A percentile compares a stretch with the other conserved stretches of the same genome.
phyloP scores from a whole-genome alignment of 2,329 filamentous ascomycete species.

The Fusarium brevicatenulatum region DNA sequence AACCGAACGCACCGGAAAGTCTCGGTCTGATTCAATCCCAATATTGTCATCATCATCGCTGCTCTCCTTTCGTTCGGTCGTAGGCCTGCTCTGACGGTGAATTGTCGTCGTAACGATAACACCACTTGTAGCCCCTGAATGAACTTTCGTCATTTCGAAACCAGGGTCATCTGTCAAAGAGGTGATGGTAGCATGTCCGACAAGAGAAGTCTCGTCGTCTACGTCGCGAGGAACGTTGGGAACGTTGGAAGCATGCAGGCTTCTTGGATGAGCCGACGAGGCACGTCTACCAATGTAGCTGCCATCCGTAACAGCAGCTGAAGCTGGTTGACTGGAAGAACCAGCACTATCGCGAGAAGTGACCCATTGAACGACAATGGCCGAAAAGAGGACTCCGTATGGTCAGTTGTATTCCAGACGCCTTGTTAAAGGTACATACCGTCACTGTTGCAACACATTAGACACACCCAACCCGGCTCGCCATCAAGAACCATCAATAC shows the following conservation, averaged over 20 bases:
- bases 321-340: constrained; percentile 40
- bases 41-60: constrained; percentile 22
- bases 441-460: constrained; percentile 73
- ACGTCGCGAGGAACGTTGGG: constrained; percentile 32
- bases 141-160: constrained; percentile 35
- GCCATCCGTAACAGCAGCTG: constrained; percentile 17
- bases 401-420: background rate
- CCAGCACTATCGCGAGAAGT: constrained; percentile 58
- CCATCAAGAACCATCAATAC: constrained; percentile 68
- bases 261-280: constrained; percentile 11
- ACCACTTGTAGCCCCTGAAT: constrained; percentile 29
- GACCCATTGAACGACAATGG: constrained; percentile 71
- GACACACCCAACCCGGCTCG: constrained; percentile 72
- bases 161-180: constrained; percentile 33
- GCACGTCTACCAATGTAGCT: constrained; percentile 16
- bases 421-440: constrained; percentile 53
- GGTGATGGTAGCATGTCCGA: constrained; percentile 28
- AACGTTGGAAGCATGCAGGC: constrained; percentile 11
- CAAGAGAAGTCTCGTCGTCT: constrained; percentile 44
- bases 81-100: constrained; percentile 48
- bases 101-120: constrained; percentile 54
- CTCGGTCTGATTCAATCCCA: constrained; percentile 9
- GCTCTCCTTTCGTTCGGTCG: background rate
- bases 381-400: constrained; percentile 65
- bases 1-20: constrained; percentile 19